Conservation (phyloP, 73 alveolate genomes). For the Vitrella brassicaformis region DNA sequence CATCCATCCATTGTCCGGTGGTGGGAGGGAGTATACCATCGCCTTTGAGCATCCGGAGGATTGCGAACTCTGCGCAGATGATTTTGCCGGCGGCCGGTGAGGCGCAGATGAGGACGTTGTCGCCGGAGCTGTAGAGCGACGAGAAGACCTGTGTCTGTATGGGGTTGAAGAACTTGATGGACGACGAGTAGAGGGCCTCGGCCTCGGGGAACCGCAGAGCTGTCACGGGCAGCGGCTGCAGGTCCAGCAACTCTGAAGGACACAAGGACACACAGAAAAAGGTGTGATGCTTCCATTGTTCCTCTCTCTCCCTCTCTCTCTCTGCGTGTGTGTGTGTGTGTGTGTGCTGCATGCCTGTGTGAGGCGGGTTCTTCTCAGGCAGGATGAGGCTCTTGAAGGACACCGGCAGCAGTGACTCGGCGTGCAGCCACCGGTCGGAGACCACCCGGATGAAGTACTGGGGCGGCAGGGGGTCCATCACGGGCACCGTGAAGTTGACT, state of each 20-base stretch:
- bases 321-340: too few relatives aligned
- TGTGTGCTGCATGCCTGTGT: too few relatives aligned
- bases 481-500: conserved; percentile 85
- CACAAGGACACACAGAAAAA: background rate
- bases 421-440: conserved; percentile 83
- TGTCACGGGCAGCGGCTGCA: conserved; percentile 56
- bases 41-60: conserved; percentile 19
- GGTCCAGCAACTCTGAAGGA: conserved; percentile 25
- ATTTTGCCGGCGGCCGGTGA: conserved; percentile 99
- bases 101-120: conserved; percentile 90
- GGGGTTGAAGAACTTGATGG: conserved; percentile 60
- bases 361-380: conserved; percentile 81
- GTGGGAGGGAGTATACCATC: conserved; percentile 5
- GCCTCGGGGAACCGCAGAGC: conserved; percentile 57
- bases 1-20: background rate
- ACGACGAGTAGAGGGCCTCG: conserved; percentile 49
- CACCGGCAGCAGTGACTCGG: conserved; percentile 82
- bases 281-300: too few relatives aligned
- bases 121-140: conserved; percentile 63
- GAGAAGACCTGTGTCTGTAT: conserved; percentile 79
- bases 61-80: conserved; percentile 45
- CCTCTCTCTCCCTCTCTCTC: too few relatives aligned
- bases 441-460: conserved; percentile 46
- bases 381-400: conserved; percentile 87
- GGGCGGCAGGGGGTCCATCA: conserved; percentile 96